Base-by-base conservation (phyloP, 306 rosid genomes). In the Cucurbita ficifolia region DNA sequence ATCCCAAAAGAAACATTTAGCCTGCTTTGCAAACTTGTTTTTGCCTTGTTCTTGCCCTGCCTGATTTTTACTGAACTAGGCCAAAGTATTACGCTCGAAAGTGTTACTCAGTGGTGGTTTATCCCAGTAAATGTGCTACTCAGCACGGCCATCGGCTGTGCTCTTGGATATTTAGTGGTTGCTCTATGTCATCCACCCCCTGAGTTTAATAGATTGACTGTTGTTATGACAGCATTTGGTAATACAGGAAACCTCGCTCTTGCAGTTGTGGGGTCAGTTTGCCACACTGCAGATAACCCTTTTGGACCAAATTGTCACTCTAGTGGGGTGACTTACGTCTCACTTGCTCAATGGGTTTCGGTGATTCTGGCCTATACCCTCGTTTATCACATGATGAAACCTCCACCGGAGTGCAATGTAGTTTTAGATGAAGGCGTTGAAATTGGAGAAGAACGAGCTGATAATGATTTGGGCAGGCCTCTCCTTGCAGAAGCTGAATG, bases 341-440 rank as follows among this genome's bases (percentile, higher is more conserved):
- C 98, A 39, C 88, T 90, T 11, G 71, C 96, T 54, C 92, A 86
- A 71, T 92, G 98, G 98, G 92, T 90, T 78, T 81, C 96, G 52
- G 98, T 92, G 39, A 85, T 87, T 75, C 89, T 92, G 56, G 96
- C 88, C 56, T 92, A 92, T 79, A 92, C 96, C 51, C 76, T 92
- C 76, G 98, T 92, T 51, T 90, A 92, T 81, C 96, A 90, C 84
- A 92, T 92, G 96, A 92, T 92, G 98, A 96, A 92, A 79, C 98
- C 98, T 76, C 96, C 98, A 1, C 59, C 84, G 79, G 86, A 88
- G 75, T 92, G 79, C 55, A 87, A 87, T 60, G 95, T 88, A 75
- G 59, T 89, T 67, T 85, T 88, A 70, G 96, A 92, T 55, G 96
- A 86, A 79, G 89, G 84, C 10, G 40, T 0, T 68, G 87, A 80